Percentiles rank a stretch among this genome's conserved stretches.
phyloP scores from a whole-genome alignment of 257 asterid genomes.

The Eustoma russellianum region DNA sequence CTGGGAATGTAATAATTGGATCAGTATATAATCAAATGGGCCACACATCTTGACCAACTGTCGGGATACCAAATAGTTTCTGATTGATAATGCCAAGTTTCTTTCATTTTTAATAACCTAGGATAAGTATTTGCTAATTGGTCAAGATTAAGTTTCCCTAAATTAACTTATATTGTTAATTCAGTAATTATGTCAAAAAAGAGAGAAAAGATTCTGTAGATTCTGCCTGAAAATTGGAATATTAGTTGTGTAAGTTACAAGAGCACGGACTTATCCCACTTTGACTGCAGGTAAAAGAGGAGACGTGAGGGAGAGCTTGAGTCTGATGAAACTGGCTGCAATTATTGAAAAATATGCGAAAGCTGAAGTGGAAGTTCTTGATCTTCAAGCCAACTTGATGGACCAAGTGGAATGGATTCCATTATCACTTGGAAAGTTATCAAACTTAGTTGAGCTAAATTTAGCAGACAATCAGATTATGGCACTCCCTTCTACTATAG shows the following conservation, averaged over 20 bases:
- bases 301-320: constrained; percentile 34
- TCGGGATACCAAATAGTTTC: too few relatives aligned
- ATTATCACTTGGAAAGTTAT: constrained; percentile 62
- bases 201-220: too few relatives aligned
- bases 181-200: too few relatives aligned
- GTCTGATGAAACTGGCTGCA: constrained; percentile 54
- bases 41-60: too few relatives aligned
- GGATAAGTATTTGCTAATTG: too few relatives aligned
- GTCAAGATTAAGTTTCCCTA: too few relatives aligned
- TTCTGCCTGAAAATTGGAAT: background rate
- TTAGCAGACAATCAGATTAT: constrained; percentile 58
- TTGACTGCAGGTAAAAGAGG: constrained; percentile 21
- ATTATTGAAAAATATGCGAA: constrained; percentile 43
- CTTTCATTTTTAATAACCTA: too few relatives aligned
- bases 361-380: constrained; percentile 35
- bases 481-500: constrained; percentile 69
- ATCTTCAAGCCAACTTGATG: constrained; percentile 61
- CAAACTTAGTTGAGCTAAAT: constrained; percentile 36
- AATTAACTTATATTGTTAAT: too few relatives aligned
- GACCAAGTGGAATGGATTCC: constrained; percentile 91
- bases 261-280: constrained; percentile 7
- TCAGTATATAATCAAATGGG: too few relatives aligned
- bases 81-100: too few relatives aligned
- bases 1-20: too few relatives aligned
- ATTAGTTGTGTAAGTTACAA: constrained; percentile 1